Base-by-base conservation (phyloP, 2,329 filamentous ascomycete species). In the Fusarium pseudoanthophilum region DNA sequence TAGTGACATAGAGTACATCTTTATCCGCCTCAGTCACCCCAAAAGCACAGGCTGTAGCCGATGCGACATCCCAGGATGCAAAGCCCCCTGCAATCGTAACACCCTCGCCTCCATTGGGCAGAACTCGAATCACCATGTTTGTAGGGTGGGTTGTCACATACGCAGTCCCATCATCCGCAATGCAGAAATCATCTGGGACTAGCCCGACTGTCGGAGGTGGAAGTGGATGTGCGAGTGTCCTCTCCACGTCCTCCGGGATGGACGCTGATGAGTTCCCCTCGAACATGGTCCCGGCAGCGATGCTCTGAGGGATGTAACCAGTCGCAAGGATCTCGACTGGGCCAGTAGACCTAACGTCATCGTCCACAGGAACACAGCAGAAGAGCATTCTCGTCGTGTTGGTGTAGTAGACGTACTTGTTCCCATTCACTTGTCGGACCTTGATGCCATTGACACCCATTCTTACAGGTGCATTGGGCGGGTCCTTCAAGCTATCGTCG, bases 321-420 rank as follows among this genome's bases (percentile, higher is more conserved):
- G 21, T 42, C 5, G 39, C 39, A 0, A 40, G 4, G 2, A n/a
- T n/a, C 39, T 40, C 21, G 21, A 40, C 39, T 15, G 21, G 4
- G 2, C 13, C 21, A 10, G 13, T 2, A 8, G 21, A 14, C 1
- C 0, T n/a, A 5, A 40, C 2, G 0, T 15, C 21, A 40, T 9
- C 21, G 21, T 3, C 8, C 7, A 40, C 39, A 15, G 39, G 39
- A 10, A n/a, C 21, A n/a, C 21, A 21, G 13, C 39, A 42, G 39
- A 42, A n/a, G 0, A n/a, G 21, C 39, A 42, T 42, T 11, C 30
- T 11, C 30, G 30, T 30, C 30, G 30, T 30, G 30, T 30, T 30
- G 30, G 30, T 30, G 11, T 30, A 30, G 30, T 30, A 30, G 30
- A 30, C 11, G 30, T 30, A 30, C 30, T 30, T 30, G 30, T 11